Conservation (phyloP, 257 asterid genomes). For the Solanum pennellii region DNA sequence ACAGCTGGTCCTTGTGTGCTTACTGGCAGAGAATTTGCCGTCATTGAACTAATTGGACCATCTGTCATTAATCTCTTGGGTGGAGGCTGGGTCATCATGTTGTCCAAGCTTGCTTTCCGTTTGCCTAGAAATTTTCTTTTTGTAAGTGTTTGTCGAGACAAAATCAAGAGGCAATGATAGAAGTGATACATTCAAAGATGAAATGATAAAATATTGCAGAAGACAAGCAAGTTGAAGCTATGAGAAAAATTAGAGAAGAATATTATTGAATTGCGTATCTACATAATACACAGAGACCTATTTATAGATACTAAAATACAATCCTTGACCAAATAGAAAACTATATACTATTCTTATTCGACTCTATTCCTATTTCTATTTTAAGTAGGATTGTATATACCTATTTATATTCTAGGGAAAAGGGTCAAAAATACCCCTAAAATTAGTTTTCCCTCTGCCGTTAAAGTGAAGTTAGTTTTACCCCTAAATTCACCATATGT, state of each 20-base stretch:
- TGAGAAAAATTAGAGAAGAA: not conserved
- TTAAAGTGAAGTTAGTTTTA: too few species aligned
- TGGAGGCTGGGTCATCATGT: slow-evolving; percentile 70
- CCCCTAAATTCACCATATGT: too few species aligned
- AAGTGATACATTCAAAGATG: not conserved
- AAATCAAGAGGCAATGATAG: not conserved
- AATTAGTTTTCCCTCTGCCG: too few species aligned
- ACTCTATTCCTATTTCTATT: not conserved
- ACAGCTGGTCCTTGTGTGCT: slow-evolving; percentile 32
- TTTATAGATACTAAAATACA: too few species aligned
- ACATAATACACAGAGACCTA: not conserved
- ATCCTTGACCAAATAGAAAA: not conserved
- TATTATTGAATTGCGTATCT: not conserved
- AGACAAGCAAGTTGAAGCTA: not conserved
- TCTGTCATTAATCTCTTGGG: slow-evolving; percentile 59
- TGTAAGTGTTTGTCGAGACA: not conserved
- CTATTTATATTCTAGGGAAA: not conserved
- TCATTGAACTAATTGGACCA: slow-evolving; percentile 23
- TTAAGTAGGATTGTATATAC: not conserved
- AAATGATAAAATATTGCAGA: not conserved
- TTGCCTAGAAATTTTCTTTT: slow-evolving; percentile 30
- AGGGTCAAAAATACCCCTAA: too few species aligned
- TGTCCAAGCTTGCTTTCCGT: slow-evolving; percentile 66
- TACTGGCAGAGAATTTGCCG: slow-evolving; percentile 22
- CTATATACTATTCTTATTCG: not conserved